Percentiles rank a stretch among this genome's conserved stretches.
These are phyloP conservation scores for Fusarium sp. DNA, from an alignment of 2,329 filamentous ascomycete genomes.

Conservation along the genomic window DNA sequence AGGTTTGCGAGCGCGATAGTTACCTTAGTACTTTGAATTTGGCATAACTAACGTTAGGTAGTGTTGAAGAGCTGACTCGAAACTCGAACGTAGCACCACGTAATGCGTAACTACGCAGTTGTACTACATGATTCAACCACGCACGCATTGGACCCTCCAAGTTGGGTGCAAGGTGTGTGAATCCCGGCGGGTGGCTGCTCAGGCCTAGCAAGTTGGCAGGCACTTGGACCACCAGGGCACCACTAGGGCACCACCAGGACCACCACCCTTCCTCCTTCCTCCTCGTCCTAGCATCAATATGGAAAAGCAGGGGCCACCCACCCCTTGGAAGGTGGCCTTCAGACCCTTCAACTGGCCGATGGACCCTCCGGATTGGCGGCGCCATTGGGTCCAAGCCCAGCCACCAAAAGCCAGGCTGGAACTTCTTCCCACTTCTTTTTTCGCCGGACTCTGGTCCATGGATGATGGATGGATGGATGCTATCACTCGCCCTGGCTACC, in stretches of 20 bases:
- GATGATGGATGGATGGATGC: slow-evolving; percentile 12
- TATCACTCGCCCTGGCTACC: slow-evolving; percentile 25
- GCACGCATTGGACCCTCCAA: neutral
- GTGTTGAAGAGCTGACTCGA: neutral
- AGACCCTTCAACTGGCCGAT: neutral
- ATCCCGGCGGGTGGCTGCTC: neutral
- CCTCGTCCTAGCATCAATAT: neutral
- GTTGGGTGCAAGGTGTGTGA: neutral
- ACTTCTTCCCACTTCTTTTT: slow-evolving; percentile 1
- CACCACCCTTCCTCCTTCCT: neutral
- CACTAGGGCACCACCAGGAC: slow-evolving; percentile 10
- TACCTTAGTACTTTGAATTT: neutral
- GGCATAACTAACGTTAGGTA: neutral
- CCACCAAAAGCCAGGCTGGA: slow-evolving; percentile 12
- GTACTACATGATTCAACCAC: neutral
- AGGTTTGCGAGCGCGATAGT: neutral
- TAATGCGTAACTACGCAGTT: neutral
- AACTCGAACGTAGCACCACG: neutral
- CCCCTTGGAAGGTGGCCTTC: slow-evolving; percentile 1
- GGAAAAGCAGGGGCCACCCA: slow-evolving; percentile 13
- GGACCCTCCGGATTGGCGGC: slow-evolving; percentile 12
- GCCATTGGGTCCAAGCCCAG: slow-evolving; percentile 25
- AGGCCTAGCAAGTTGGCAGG: slow-evolving; percentile 28
- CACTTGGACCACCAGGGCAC: slow-evolving; percentile 23
- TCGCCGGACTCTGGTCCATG: slow-evolving; percentile 12